Conservation (phyloP, 1,284 basidiomycete species). For the Schizopora paradoxa region DNA sequence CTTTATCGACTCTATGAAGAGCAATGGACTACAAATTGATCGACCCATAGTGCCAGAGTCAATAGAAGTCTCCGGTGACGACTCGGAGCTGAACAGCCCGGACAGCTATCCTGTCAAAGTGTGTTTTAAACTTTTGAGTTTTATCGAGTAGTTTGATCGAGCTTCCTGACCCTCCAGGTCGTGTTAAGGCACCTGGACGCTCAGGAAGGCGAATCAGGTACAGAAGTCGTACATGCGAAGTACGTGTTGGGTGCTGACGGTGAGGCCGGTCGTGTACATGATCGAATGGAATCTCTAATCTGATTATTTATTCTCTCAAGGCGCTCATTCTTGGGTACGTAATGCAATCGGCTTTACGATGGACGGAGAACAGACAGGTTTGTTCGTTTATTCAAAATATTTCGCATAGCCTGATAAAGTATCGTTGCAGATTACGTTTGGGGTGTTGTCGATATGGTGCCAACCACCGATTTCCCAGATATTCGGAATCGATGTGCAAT, state of each 20-base stretch:
- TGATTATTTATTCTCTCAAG: slow-evolving; percentile 22
- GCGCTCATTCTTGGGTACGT: slow-evolving; percentile 82
- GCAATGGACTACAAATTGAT: slow-evolving; percentile 49
- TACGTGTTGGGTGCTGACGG: slow-evolving; percentile 55
- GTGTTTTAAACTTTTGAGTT: slow-evolving; percentile 17
- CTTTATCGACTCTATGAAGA: slow-evolving; percentile 57
- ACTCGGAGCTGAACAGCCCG: slow-evolving; percentile 39
- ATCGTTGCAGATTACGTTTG: slow-evolving; percentile 54
- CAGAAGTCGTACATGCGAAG: slow-evolving; percentile 47
- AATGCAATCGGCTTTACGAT: slow-evolving; percentile 62
- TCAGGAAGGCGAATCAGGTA: slow-evolving; percentile 25
- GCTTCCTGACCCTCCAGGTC: slow-evolving; percentile 31
- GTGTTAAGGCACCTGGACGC: slow-evolving; percentile 30
- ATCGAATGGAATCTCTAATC: slow-evolving; percentile 1
- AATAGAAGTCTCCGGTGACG: slow-evolving; percentile 40
- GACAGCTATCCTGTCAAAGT: slow-evolving; percentile 54
- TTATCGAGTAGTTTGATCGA: not conserved
- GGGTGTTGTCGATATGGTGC: slow-evolving; percentile 72
- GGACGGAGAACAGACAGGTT: slow-evolving; percentile 72
- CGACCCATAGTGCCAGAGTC: slow-evolving; percentile 51
- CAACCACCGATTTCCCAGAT: slow-evolving; percentile 77
- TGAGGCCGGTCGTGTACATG: too few species aligned
- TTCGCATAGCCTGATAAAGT: not conserved
- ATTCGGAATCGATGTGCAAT: slow-evolving; percentile 65
- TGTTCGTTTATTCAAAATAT: slow-evolving; percentile 16